Percentiles rank a stretch among this genome's conserved stretches.
phyloP scores from a whole-genome alignment of 2,329 filamentous ascomycete genomes.

The Penicillium griseofulvum region DNA sequence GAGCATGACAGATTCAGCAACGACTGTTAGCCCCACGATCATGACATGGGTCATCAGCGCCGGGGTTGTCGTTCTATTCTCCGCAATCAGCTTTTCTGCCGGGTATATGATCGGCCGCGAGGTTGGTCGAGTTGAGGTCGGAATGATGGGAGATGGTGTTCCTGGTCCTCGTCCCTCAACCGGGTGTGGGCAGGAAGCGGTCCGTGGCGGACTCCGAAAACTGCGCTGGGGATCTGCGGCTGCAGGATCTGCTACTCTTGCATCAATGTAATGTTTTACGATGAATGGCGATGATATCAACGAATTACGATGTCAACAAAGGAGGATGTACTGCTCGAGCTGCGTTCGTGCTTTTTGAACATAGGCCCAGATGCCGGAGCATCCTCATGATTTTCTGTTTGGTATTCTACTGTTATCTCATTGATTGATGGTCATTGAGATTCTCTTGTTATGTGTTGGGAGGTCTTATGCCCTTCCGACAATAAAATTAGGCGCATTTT shows the following conservation, averaged over 20 bases:
- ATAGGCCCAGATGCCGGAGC: not conserved
- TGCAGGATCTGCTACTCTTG: conserved; percentile 38
- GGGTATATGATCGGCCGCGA: conserved; percentile 63
- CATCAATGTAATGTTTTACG: conserved; percentile 19
- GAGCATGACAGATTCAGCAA: conserved; percentile 29
- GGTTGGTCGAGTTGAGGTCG: conserved; percentile 53
- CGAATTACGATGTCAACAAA: conserved; percentile 1
- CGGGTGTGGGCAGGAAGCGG: conserved; percentile 46
- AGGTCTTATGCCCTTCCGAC: not conserved
- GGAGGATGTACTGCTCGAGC: not conserved
- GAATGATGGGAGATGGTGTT: conserved; percentile 28
- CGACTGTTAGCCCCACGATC: conserved; percentile 55
- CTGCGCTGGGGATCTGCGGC: conserved; percentile 44
- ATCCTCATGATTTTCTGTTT: not conserved
- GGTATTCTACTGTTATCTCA: not conserved
- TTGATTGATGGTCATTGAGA: not conserved
- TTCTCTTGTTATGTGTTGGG: not conserved
- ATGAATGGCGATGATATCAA: conserved; percentile 8
- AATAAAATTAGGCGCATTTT: conserved; percentile 13
- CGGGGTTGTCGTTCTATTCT: conserved; percentile 62
- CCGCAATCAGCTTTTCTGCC: conserved; percentile 63
- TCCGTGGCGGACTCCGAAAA: conserved; percentile 44
- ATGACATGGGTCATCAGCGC: conserved; percentile 66
- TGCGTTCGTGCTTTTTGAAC: not conserved
- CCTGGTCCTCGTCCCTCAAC: conserved; percentile 34